A percentile compares a stretch with the other conserved stretches of the same genome.
phyloP scores from a whole-genome alignment of 2,329 filamentous ascomycete genomes.

The Colletotrichum camelliae region DNA sequence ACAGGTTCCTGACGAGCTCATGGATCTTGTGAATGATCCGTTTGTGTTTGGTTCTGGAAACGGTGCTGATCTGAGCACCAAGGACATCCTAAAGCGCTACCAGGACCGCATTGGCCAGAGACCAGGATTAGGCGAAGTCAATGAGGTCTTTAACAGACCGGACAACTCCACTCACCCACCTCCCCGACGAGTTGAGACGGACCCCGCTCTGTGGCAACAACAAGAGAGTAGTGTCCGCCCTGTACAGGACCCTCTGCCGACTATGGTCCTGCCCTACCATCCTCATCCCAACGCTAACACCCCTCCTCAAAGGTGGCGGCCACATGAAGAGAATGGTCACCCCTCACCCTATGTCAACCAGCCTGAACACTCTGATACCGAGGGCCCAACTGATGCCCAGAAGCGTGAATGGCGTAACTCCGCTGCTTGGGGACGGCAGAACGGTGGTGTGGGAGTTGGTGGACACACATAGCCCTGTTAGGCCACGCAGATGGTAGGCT shows the following conservation, averaged over 20 bases:
- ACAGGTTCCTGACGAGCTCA: constrained; percentile 91
- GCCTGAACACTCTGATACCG: constrained; percentile 49
- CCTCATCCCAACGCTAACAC: constrained; percentile 48
- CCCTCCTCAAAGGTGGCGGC: constrained; percentile 55
- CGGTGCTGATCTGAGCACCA: constrained; percentile 88
- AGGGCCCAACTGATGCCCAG: constrained; percentile 45
- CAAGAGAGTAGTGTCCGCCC: constrained; percentile 85
- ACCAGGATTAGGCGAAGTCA: constrained; percentile 62
- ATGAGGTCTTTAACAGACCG: constrained; percentile 61
- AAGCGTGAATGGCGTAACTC: constrained; percentile 65
- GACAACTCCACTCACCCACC: constrained; percentile 62
- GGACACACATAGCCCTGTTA: constrained; percentile 39
- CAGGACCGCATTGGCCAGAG: constrained; percentile 73
- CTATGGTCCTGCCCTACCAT: constrained; percentile 33
- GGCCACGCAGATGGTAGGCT: background rate
- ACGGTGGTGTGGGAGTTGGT: constrained; percentile 55
- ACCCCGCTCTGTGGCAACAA: constrained; percentile 82
- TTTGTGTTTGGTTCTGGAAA: constrained; percentile 77
- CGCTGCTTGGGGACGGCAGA: constrained; percentile 56
- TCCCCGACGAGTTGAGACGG: constrained; percentile 79
- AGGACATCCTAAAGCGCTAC: constrained; percentile 94
- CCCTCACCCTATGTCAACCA: constrained; percentile 50
- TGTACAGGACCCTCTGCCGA: constrained; percentile 63
- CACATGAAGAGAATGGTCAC: constrained; percentile 46
- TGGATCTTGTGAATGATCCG: constrained; percentile 84